These are phyloP conservation scores for Fusarium longipes DNA, from an alignment of 2,329 filamentous ascomycete genomes.

Conservation along the genomic window DNA sequence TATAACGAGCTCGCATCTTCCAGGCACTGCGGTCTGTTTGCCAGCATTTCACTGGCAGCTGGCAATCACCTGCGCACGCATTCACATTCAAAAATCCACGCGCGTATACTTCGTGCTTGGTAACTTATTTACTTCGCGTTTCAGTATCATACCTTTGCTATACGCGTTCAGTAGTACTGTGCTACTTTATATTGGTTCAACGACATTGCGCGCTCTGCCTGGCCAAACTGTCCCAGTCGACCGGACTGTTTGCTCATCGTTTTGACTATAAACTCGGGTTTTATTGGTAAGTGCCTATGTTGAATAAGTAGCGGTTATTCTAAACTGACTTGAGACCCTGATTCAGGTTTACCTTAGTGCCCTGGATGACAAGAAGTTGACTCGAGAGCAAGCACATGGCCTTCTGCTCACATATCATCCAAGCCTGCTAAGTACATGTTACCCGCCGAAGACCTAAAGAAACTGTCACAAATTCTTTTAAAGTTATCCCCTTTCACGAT, in stretches of 20 bases:
- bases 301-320: neutral
- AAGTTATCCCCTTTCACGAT: neutral
- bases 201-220: neutral
- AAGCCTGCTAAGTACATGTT: neutral
- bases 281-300: neutral
- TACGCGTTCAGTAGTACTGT: neutral
- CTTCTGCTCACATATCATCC: neutral
- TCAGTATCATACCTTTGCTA: neutral
- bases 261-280: neutral
- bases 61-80: conserved; percentile 26
- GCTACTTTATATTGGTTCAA: neutral
- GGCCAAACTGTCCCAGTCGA: neutral
- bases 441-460: neutral
- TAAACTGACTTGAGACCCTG: neutral
- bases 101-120: neutral
- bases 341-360: neutral
- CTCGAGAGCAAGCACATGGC: neutral
- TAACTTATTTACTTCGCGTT: conserved; percentile 15
- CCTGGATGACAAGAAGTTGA: neutral
- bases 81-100: conserved; percentile 18
- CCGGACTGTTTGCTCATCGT: neutral
- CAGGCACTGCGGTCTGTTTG: conserved; percentile 5
- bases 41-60: conserved; percentile 21
- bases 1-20: neutral
- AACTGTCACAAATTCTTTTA: neutral